These are phyloP conservation scores for Stephania yunnanensis DNA, from an alignment of 164 flowering plant species.

Conservation along the genomic window DNA sequence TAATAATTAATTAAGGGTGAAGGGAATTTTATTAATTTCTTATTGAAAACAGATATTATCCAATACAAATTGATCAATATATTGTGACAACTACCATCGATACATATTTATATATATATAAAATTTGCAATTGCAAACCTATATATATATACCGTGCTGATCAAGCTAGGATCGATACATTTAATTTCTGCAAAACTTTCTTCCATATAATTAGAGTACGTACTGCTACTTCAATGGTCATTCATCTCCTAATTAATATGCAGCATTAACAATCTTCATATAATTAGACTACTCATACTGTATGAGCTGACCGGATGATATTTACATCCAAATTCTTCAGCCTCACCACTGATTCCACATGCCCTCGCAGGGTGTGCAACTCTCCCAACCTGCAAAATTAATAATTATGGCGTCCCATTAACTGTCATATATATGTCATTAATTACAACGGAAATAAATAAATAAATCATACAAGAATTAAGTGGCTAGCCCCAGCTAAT, in stretches of 20 bases:
- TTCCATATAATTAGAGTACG: neutral
- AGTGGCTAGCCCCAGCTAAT: neutral
- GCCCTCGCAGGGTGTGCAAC: conserved; percentile 62
- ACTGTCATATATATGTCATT: neutral
- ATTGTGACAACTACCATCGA: no score
- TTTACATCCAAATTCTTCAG: conserved; percentile 56
- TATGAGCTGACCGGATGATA: conserved; percentile 54
- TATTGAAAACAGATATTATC: no score
- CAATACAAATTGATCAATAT: no score
- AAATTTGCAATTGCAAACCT: no score
- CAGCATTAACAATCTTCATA: conserved; percentile 1
- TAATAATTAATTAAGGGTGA: no score
- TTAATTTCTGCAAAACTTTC: neutral
- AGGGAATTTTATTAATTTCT: no score
- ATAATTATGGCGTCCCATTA: neutral
- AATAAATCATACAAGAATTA: neutral
- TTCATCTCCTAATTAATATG: neutral
- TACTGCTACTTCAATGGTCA: neutral
- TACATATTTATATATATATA: no score
- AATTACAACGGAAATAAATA: neutral
- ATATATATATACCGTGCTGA: no score
- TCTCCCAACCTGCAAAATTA: conserved; percentile 62
- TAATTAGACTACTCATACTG: conserved; percentile 35
- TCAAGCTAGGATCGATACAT: neutral
- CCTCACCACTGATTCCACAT: conserved; percentile 68